Conservation (phyloP, 2,329 filamentous ascomycete species). For the Lecanicillium sp. region DNA sequence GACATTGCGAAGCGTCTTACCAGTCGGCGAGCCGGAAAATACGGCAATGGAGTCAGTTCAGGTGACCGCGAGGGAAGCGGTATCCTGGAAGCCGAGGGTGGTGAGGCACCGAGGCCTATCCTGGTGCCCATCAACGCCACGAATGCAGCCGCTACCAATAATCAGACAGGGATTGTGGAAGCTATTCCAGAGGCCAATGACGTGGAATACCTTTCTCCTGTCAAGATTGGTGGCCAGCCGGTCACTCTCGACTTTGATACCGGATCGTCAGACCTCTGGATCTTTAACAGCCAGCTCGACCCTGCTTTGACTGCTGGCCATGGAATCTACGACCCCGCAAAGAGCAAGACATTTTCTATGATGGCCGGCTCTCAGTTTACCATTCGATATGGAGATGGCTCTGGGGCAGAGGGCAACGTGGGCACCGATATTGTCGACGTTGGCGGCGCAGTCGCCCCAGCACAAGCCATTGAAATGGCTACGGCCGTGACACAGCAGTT, state of each 20-base stretch:
- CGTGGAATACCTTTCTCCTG: constrained; percentile 59
- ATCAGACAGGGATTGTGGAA: constrained; percentile 44
- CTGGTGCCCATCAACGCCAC: too few relatives aligned
- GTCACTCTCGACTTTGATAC: constrained; percentile 67
- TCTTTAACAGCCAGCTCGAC: constrained; percentile 56
- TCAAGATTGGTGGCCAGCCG: constrained; percentile 61
- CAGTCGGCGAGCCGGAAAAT: not conserved
- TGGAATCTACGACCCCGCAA: constrained; percentile 27
- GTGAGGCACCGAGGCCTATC: too few relatives aligned
- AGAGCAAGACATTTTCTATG: constrained; percentile 25
- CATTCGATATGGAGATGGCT: constrained; percentile 63
- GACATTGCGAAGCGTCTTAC: constrained; percentile 12
- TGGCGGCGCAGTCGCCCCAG: constrained; percentile 52
- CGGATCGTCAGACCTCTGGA: constrained; percentile 70
- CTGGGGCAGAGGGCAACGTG: constrained; percentile 54
- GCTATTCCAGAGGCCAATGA: constrained; percentile 57
- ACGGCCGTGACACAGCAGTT: constrained; percentile 51
- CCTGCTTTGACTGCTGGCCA: constrained; percentile 38
- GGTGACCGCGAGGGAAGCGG: too few relatives aligned
- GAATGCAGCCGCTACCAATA: not conserved
- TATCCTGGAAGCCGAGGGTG: too few relatives aligned
- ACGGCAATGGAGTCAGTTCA: constrained; percentile 1
- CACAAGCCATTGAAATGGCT: constrained; percentile 62
- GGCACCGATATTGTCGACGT: constrained; percentile 61
- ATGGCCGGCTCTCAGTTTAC: constrained; percentile 44